Base-by-base conservation (phyloP, 192 early-diverging fungal species). In the Podila verticillata region DNA sequence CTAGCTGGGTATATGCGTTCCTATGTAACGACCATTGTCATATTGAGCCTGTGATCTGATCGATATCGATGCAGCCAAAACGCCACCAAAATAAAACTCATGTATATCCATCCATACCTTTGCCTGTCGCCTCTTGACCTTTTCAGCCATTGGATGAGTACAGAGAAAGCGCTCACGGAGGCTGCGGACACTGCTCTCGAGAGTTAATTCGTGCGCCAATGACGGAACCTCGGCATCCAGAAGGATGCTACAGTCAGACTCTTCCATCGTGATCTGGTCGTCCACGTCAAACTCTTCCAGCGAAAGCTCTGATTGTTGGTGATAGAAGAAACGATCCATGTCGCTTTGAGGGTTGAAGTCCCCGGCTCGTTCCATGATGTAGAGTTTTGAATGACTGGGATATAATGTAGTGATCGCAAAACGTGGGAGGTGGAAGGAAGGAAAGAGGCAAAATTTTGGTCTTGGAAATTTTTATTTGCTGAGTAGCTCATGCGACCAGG, bases 101-200 rank as follows among this genome's bases (percentile, higher is more conserved):
- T n/a, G n/a, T n/a, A n/a, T 29, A 49, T 66, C 9, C 26, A 26
- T 22, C 19, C 49, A 15, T 26, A 72, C 77, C 77, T 68, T 60
- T 5, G 62, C 66, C 29, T 68, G 51, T 39, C 70, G 57, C 44
- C 30, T 80, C 4, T 65, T 56, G 13, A 65, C 66, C n/a, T 36
- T 62, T 0, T 28, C 35, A 9, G 59, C 61, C 10, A 54, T 32
- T 8, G 70, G 47, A 34, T 80, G 77, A 28, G 77, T 51, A 47
- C 77, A 80, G 6, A 63, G 57, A 61, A 80, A 72, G 4, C 48
- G 70, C 26, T 70, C 61, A 58, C 70, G 59, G 20, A 80, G 65
- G n/a, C 60, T 72, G 3, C 60, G 12, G 39, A 71, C 31, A 6
- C 65, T 34, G 10, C 12, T 28, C 10, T 32, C 10, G 26, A 62